A percentile compares a stretch with the other conserved stretches of the same genome.
Evolutionary conservation across 345 rosid species (phyloP).

Genomic region (Cardamine resedifolia): DNA sequence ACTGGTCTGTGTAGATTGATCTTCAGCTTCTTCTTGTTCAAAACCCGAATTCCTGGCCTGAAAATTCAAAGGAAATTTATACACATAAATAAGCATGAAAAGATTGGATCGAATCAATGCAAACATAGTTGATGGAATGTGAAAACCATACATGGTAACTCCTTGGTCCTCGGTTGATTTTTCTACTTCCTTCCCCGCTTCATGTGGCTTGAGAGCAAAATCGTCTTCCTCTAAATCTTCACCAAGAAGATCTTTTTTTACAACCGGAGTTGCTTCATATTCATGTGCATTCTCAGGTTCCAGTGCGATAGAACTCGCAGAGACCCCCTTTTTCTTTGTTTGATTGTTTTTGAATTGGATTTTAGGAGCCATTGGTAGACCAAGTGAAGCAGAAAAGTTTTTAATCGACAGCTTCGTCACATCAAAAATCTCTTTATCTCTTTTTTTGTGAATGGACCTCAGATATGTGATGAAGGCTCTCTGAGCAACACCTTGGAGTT

Average conservation of each 20-base stretch:
- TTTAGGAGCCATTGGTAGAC: conserved; percentile 85
- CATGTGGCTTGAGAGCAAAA: conserved; percentile 43
- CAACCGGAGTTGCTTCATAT: conserved; percentile 27
- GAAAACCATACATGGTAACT: conserved; percentile 49
- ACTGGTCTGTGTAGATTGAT: conserved; percentile 76
- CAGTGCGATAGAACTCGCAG: conserved; percentile 37
- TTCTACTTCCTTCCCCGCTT: conserved; percentile 37
- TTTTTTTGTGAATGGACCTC: conserved; percentile 77
- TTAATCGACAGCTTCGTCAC: conserved; percentile 66
- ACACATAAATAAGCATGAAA: not conserved
- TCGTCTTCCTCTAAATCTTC: conserved; percentile 48
- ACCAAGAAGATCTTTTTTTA: conserved; percentile 38
- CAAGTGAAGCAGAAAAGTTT: conserved; percentile 84
- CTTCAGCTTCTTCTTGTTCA: conserved; percentile 86
- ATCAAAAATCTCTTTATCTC: conserved; percentile 88
- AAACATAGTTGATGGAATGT: not conserved
- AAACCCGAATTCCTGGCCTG: conserved; percentile 68
- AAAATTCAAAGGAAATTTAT: conserved; percentile 22
- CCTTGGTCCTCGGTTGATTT: conserved; percentile 41
- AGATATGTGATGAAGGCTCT: conserved; percentile 81
- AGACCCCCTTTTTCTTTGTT: conserved; percentile 42
- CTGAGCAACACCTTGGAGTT: conserved; percentile 70
- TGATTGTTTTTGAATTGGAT: conserved; percentile 58
- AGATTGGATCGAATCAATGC: not conserved
- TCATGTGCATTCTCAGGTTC: conserved; percentile 39